Evolutionary conservation across 2,329 filamentous ascomycete species (phyloP), one percentile per base, ranked within the genome.

Genomic region (Elsinoe necatrix): DNA sequence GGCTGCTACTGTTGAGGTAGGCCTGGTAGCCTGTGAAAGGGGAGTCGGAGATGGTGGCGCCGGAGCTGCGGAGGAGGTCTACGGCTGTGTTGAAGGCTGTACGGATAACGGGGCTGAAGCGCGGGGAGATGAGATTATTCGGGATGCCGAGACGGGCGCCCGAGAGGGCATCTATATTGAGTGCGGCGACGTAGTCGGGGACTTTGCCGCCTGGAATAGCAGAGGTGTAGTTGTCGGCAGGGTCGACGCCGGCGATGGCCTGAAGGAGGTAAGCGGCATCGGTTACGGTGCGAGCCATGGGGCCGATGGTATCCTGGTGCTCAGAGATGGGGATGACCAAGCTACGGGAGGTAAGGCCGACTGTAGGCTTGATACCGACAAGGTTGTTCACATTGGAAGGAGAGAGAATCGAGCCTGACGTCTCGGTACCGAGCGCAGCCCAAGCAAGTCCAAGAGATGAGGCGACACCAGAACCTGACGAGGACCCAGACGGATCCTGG

Each of bases 361-460:
- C 80, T 0, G 82, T 84, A 1, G 84, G 82, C 65, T 84, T 85
- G 66, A 88, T 82, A 1, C 82, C 84, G 0, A 86, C 83, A 1
- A 86, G 66, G 57, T 84, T 84, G 70, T 80, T 85, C 4, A 70
- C 62, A 21, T 75, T 64, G 16, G 70, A 71, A 0, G 85, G 85
- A 8, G 73, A 75, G 3, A 86, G 65, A 55, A 88, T 85, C 16
- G 79, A 84, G 2, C 84, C 84, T 58, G 75, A 75, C 0, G 84
- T 87, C 68, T 84, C 84, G 0, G 83, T 80, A 5, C 84, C 84
- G 1, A 87, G 65, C 4, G 78, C 64, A 6, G 78, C 82, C 52
- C 79, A 70, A 0, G 81, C 79, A 1, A 87, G 73, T 0, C 82
- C 83, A 20, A 86, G 68, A 25, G 77, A 79, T 25, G 74, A 76